Percentiles rank a stretch among this genome's conserved stretches.
These are phyloP conservation scores for Bretschneidera sinensis DNA, from an alignment of 345 rosid genomes.

Conservation along the genomic window DNA sequence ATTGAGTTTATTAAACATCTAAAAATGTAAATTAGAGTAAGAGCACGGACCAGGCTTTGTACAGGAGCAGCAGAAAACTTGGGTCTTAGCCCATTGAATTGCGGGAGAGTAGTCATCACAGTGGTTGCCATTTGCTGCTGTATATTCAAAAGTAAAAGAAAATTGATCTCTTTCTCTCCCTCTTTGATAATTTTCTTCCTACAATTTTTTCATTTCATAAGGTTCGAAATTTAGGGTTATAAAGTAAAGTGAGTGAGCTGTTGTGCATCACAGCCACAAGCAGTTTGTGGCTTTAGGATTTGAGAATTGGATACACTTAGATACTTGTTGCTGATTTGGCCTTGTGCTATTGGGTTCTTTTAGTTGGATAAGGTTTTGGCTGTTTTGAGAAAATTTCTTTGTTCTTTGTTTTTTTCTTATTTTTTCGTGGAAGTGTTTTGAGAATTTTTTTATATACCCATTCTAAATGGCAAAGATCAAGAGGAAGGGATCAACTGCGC, in stretches of 20 bases:
- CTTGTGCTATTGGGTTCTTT: conserved; percentile 29
- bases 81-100: conserved; percentile 66
- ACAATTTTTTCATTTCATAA: no score
- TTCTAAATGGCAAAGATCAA: no score
- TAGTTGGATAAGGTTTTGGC: conserved; percentile 50
- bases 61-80: conserved; percentile 44
- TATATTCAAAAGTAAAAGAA: no score
- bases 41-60: conserved; percentile 50
- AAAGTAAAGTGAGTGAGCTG: conserved; percentile 18
- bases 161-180: conserved; percentile 5
- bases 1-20: no score
- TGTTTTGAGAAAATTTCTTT: no score
- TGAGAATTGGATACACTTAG: conserved; percentile 53
- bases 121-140: conserved; percentile 44
- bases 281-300: conserved; percentile 47
- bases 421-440: no score
- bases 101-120: conserved; percentile 57
- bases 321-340: conserved; percentile 54
- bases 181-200: background rate
- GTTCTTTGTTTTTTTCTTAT: no score
- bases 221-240: conserved; percentile 2
- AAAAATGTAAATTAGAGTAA: no score
- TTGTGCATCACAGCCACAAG: conserved; percentile 34
- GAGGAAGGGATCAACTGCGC: no score
- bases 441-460: no score